Conservation (phyloP, 192 early-diverging fungal species). For the Gaertneriomyces semiglobifer region DNA sequence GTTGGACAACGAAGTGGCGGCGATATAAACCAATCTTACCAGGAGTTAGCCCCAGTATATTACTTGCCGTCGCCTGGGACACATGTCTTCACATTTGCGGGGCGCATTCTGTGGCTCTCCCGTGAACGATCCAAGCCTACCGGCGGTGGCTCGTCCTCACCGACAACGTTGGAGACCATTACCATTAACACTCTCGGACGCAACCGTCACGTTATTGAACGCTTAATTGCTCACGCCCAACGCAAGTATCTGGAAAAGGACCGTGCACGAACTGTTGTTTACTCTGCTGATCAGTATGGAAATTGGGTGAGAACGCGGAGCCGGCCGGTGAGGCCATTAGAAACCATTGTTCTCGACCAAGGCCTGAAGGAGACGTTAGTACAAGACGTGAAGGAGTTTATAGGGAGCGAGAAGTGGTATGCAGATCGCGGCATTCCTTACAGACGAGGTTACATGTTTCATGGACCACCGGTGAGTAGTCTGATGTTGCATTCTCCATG, state of each 20-base stretch:
- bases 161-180: conserved; percentile 42
- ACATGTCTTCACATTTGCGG: conserved; percentile 54
- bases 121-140: conserved; percentile 37
- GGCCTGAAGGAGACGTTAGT: conserved; percentile 27
- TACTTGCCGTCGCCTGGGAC: conserved; percentile 61
- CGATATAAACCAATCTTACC: conserved; percentile 8
- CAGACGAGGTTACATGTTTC: conserved; percentile 62
- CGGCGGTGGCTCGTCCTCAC: conserved; percentile 29
- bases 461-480: conserved; percentile 62
- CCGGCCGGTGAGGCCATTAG: conserved; percentile 47
- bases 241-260: conserved; percentile 57
- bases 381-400: conserved; percentile 42
- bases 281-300: conserved; percentile 66
- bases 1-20: conserved; percentile 1
- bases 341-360: conserved; percentile 40
- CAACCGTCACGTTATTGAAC: conserved; percentile 47
- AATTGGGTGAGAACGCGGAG: conserved; percentile 56
- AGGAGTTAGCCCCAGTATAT: conserved; percentile 39
- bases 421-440: conserved; percentile 59
- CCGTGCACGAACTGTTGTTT: conserved; percentile 58
- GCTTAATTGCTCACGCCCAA: conserved; percentile 54
- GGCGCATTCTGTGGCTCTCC: conserved; percentile 48
- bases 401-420: conserved; percentile 47
- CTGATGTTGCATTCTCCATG: too few species aligned
- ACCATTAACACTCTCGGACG: conserved; percentile 56